Base-by-base conservation (phyloP, 1,284 basidiomycete species). In the Tausonia pullulans region DNA sequence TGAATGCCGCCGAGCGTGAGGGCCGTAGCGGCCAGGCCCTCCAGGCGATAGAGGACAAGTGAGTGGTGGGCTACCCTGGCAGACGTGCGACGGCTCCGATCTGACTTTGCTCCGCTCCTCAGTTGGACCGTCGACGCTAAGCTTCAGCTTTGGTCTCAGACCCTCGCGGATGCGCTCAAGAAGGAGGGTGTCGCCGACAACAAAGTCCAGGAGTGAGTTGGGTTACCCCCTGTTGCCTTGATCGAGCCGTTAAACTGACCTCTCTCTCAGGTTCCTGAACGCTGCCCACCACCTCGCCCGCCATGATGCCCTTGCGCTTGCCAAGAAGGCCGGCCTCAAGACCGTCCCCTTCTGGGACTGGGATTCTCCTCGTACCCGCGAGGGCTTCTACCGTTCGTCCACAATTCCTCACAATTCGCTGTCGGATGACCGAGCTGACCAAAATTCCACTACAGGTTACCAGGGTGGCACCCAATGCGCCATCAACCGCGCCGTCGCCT, bases 381-480 rank as follows among this genome's bases (percentile, higher is more conserved):
- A 98, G 76, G 94, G 94, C 58, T 96, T 84, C 81, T 98, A 95
- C 82, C 56, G 64, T 65, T 8, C 27, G 64, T 61, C 11, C 7
- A 2, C 48, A 1, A n/a, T 39, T 43, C 44, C 46, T 5, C 11
- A 4, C 9, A 5, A 10, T 10, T 51, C 40, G 6, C 40, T 8
- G 2, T 2, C 16, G 11, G 13, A 46, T 40, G 49, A 14, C 39
- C 14, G 11, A n/a, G 11, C 5, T 49, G 48, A 16, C 9, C 45
- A 2, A 41, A 11, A 14, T 14, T 44, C 45, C 14, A 13, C 4
- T 39, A 75, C 71, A 71, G 86, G 93, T 70, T 97, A 95, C 82
- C 90, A 93, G 76, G 94, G 95, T 67, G 95, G 95, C 14, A 98
- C 94, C 5, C 85, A 89, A 74, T 95, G 91, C 74, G 94, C 93